Evolutionary conservation across 2,329 filamentous ascomycete species (phyloP), one percentile per base, ranked within the genome.

Genomic region (Penicillium sp.): DNA sequence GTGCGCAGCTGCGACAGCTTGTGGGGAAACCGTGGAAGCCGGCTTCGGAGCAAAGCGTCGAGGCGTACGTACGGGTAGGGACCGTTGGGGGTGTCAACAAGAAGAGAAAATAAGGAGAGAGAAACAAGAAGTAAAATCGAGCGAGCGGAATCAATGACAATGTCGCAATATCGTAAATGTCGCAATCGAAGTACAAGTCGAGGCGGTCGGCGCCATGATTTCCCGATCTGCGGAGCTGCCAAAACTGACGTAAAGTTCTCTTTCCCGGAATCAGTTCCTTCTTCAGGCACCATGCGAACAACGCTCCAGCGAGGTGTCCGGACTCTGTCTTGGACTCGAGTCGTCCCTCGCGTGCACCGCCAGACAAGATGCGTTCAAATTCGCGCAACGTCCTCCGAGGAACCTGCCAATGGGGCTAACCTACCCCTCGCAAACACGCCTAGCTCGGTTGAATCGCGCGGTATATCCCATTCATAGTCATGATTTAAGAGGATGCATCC

Each of bases 291-390:
- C 55, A 72, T 72, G 69, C 61, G 62, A 62, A 64, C 65, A 58
- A 59, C 62, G 56, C 57, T 72, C 53, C 62, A 65, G 59, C 64
- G 61, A 61, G 65, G 68, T 56, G 61, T 65, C 46, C 60, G 62
- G 60, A 56, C 63, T 58, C 52, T 69, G 46, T 64, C 63, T 51
- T 66, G 64, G 60, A 65, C 65, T 42, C 57, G 61, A 58, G 62
- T 64, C 50, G 53, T 65, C 47, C 60, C 60, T 61, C 57, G 50
- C 46, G 52, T 55, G 41, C 63, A 61, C 48, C 58, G 59, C 46
- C 61, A 64, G 50, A 55, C 68, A 49, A 69, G 69, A 67, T 67
- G 62, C 54, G 62, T 75, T 44, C 72, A 74, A 51, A 70, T 76
- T 61, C 73, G 72, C 58, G 68, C 73, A 31, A 67, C 73, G 35